A percentile compares a stretch with the other conserved stretches of the same genome.
These are phyloP conservation scores for Ophiostoma perfectum DNA, from an alignment of 2,329 filamentous ascomycete species.

Conservation along the genomic window DNA sequence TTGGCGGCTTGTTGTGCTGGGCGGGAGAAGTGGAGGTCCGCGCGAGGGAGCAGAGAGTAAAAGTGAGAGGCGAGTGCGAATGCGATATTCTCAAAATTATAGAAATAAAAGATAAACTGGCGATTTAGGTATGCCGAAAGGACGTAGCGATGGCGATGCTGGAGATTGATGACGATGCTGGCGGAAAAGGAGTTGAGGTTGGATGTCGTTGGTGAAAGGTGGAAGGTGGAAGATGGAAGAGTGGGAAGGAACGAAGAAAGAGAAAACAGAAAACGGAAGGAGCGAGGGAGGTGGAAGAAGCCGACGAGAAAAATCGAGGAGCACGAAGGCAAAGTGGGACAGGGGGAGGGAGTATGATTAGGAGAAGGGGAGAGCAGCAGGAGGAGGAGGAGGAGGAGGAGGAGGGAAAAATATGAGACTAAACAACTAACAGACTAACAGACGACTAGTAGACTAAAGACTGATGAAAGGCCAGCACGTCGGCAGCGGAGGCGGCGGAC, in stretches of 20 bases:
- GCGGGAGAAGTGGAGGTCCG: conserved; percentile 21
- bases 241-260: conserved; percentile 7
- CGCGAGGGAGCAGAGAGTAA: conserved; percentile 11
- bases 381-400: neutral
- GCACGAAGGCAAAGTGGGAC: conserved; percentile 25
- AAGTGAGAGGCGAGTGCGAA: neutral
- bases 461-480: conserved; percentile 1
- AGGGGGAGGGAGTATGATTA: conserved; percentile 24
- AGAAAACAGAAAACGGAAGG: conserved; percentile 16
- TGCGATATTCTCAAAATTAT: neutral
- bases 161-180: neutral
- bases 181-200: neutral
- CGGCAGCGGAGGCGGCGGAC: conserved; percentile 26
- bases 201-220: neutral
- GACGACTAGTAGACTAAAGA: neutral
- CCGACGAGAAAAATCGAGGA: conserved; percentile 7
- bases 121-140: too few species aligned
- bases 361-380: conserved; percentile 19
- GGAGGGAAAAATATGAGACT: conserved; percentile 19
- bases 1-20: conserved; percentile 17
- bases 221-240: conserved; percentile 2
- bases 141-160: neutral
- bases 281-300: conserved; percentile 26
- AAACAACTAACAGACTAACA: conserved; percentile 14
- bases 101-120: neutral